Conservation (phyloP, 1,284 basidiomycete species). For the Rhodofomes roseus region DNA sequence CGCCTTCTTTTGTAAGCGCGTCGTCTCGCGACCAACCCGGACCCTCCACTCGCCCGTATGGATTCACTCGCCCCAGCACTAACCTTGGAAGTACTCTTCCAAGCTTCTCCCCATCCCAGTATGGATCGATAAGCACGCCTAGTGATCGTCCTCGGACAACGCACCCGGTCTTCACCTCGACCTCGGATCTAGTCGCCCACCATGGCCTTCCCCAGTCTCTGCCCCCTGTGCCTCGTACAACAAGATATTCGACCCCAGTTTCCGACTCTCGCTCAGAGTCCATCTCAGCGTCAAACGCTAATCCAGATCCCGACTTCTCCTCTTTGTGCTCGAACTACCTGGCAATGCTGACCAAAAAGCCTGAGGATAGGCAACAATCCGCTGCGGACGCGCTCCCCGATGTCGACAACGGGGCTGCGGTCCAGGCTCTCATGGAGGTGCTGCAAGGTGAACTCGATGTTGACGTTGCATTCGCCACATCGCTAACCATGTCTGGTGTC, state of each 20-base stretch:
- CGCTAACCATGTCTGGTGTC: neutral
- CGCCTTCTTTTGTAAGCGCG: constrained; percentile 28
- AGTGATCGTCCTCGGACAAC: constrained; percentile 40
- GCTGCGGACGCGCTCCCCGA: constrained; percentile 16
- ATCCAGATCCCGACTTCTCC: constrained; percentile 30
- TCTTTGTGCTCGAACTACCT: constrained; percentile 43
- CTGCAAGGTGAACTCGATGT: constrained; percentile 32
- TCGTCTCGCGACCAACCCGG: constrained; percentile 28
- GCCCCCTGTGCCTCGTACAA: constrained; percentile 59
- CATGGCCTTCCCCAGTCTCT: constrained; percentile 72
- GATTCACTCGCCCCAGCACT: constrained; percentile 23
- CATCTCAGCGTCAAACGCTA: constrained; percentile 15
- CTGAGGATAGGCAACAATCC: constrained; percentile 23
- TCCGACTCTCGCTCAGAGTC: constrained; percentile 16
- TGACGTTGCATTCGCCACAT: neutral
- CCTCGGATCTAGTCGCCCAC: constrained; percentile 61
- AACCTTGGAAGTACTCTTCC: constrained; percentile 40
- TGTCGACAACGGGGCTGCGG: constrained; percentile 1
- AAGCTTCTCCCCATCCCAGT: constrained; percentile 33
- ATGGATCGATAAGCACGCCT: constrained; percentile 43
- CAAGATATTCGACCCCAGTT: constrained; percentile 36
- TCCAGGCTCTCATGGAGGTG: constrained; percentile 39
- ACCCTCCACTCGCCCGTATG: constrained; percentile 28
- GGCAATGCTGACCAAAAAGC: constrained; percentile 42
- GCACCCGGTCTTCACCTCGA: constrained; percentile 41